These are phyloP conservation scores for Gossypium turneri DNA, from an alignment of 345 rosid genomes.

Conservation along the genomic window DNA sequence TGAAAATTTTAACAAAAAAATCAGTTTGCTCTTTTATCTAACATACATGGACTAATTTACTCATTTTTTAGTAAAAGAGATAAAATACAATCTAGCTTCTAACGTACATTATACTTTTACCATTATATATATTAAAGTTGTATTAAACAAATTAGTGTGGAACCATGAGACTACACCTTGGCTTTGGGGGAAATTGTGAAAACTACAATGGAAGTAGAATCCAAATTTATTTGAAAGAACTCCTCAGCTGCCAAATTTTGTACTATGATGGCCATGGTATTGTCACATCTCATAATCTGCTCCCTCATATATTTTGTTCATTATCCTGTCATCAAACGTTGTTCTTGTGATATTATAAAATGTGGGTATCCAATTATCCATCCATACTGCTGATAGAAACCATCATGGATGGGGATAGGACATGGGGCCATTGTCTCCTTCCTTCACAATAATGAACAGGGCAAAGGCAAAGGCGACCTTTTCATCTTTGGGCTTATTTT, in stretches of 20 bases:
- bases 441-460: neutral
- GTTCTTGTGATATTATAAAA: neutral
- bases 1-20: too few relatives aligned
- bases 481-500: neutral
- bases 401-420: neutral
- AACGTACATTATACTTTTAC: fast-evolving
- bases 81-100: too few relatives aligned
- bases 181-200: neutral
- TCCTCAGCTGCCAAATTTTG: neutral
- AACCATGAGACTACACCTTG: too few relatives aligned
- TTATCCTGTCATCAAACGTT: neutral
- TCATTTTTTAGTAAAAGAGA: too few relatives aligned
- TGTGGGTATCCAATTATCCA: too few relatives aligned
- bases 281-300: neutral
- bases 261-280: neutral
- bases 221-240: neutral
- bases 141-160: too few relatives aligned
- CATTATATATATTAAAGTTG: too few relatives aligned
- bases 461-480: neutral
- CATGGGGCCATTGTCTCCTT: conserved; percentile 10
- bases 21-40: too few relatives aligned
- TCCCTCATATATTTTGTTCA: neutral
- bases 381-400: neutral
- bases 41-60: too few relatives aligned
- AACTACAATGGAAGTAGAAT: neutral